Percentiles rank a stretch among this genome's conserved stretches.
These are phyloP conservation scores for Penicilliopsis zonata DNA, from an alignment of 495 filamentous ascomycete species.

Conservation along the genomic window DNA sequence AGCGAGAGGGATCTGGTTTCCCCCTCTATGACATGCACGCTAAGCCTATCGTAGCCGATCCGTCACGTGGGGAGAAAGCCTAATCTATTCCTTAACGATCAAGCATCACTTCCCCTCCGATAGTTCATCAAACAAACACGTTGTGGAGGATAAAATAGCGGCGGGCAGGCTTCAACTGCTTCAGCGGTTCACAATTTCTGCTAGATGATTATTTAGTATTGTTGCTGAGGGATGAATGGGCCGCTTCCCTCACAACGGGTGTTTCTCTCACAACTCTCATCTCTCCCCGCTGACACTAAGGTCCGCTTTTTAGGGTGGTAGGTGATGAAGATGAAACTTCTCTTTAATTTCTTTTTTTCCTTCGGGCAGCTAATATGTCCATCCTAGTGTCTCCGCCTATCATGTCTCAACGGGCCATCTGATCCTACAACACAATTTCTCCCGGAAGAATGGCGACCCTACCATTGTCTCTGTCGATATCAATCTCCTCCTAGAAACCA, in stretches of 20 bases:
- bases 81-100: neutral
- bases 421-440: conserved; percentile 54
- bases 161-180: too few species aligned
- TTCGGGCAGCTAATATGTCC: too few species aligned
- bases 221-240: conserved; percentile 32
- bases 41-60: conserved; percentile 15
- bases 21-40: conserved; percentile 34
- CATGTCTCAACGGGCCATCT: conserved; percentile 44
- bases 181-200: too few species aligned
- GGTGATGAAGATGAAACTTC: too few species aligned
- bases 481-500: conserved; percentile 49
- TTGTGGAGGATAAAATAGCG: too few species aligned
- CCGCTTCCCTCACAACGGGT: conserved; percentile 55
- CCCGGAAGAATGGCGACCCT: conserved; percentile 18
- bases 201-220: neutral
- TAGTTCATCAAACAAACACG: too few species aligned
- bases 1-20: too few species aligned
- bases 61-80: conserved; percentile 21
- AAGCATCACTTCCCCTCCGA: neutral
- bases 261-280: conserved; percentile 52
- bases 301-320: conserved; percentile 90
- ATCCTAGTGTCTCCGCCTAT: conserved; percentile 64
- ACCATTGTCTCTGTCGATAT: conserved; percentile 53
- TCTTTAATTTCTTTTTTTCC: too few species aligned
- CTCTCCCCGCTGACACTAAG: conserved; percentile 49